Percentiles rank a stretch among this genome's conserved stretches.
phyloP scores from a whole-genome alignment of 768 basidiomycete genomes.

The Boletus edulis region DNA sequence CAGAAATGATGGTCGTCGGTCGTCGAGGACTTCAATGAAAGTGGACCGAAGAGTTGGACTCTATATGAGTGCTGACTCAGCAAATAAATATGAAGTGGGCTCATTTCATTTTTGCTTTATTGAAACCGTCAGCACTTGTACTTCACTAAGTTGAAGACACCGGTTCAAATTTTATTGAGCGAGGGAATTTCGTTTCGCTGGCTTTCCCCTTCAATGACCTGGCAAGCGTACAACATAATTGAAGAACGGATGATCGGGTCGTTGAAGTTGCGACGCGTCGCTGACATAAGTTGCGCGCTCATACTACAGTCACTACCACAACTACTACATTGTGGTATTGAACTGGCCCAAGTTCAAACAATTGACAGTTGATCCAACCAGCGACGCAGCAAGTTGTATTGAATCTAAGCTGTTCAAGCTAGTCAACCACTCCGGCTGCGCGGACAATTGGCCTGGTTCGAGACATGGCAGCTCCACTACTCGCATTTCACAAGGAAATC shows the following conservation, averaged over 20 bases:
- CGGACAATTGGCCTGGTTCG: not conserved
- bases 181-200: no score
- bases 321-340: no score
- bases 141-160: no score
- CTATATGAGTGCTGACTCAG: slow-evolving; percentile 15
- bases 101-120: not conserved
- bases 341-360: no score
- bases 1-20: not conserved
- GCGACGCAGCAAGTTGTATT: not conserved
- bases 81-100: not conserved
- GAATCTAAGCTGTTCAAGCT: slow-evolving; percentile 1
- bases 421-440: not conserved
- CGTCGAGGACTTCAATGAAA: not conserved
- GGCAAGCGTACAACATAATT: no score
- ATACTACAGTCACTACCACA: no score
- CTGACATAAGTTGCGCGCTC: no score
- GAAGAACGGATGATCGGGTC: no score
- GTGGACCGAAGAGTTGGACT: not conserved
- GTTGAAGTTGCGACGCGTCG: no score
- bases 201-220: no score
- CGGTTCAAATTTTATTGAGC: no score
- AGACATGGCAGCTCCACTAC: slow-evolving; percentile 32
- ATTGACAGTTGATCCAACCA: not conserved
- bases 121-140: no score
- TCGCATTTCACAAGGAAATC: slow-evolving; percentile 68